Conservation (phyloP, 2,329 filamentous ascomycete genomes). For the Beauveria sp. region DNA sequence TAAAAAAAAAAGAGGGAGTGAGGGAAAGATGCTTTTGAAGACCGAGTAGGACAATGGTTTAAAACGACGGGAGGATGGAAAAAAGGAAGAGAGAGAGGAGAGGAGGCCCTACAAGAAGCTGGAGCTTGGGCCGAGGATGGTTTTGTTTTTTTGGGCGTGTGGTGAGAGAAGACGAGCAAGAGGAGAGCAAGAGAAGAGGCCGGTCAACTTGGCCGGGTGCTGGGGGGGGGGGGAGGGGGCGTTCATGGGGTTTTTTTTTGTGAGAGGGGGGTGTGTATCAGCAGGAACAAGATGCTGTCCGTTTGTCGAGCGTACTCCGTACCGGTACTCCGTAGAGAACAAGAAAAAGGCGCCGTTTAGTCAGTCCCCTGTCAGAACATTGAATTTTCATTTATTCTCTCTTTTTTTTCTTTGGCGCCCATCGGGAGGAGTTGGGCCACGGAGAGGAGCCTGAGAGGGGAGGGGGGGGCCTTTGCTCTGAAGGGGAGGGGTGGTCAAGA, state of each 20-base stretch:
- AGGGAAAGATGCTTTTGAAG: background rate
- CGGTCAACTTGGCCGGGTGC: background rate
- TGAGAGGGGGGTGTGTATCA: background rate
- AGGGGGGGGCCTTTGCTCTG: background rate
- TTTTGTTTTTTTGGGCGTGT: constrained; percentile 11
- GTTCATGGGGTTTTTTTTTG: background rate
- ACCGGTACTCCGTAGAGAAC: no score
- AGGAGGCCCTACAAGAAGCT: constrained; percentile 1
- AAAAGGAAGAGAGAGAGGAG: constrained; percentile 8
- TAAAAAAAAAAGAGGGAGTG: constrained; percentile 11
- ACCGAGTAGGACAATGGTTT: constrained; percentile 17
- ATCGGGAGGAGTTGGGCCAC: background rate
- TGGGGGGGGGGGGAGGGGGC: background rate
- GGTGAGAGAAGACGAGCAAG: background rate
- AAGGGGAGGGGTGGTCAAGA: background rate
- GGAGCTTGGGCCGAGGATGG: constrained; percentile 8
- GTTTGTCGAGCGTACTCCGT: background rate
- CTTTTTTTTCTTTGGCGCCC: background rate
- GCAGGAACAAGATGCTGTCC: background rate
- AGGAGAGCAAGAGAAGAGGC: background rate
- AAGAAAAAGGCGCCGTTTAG: background rate
- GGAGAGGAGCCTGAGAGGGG: background rate
- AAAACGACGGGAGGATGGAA: constrained; percentile 13
- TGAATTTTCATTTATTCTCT: background rate
- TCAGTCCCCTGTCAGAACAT: background rate